Evolutionary conservation across 495 filamentous ascomycete genomes (phyloP).

Genomic region (Podospora anserina): DNA sequence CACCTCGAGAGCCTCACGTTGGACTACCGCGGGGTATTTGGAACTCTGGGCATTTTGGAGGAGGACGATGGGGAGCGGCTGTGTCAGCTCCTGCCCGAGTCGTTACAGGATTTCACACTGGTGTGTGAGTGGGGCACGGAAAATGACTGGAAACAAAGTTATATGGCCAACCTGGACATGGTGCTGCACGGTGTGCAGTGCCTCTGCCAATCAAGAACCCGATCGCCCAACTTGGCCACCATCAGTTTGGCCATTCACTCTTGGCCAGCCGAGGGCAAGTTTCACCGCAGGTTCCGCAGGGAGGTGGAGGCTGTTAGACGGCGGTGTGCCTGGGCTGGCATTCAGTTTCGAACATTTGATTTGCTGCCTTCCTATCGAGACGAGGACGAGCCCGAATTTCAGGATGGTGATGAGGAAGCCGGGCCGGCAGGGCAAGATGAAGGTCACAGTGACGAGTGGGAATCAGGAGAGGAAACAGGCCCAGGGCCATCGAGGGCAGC

Average conservation of each 20-base stretch:
- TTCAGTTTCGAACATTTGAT: constrained; percentile 33
- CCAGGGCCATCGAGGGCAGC: neutral
- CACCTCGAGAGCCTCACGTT: constrained; percentile 29
- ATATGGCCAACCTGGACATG: constrained; percentile 34
- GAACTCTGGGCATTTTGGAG: constrained; percentile 35
- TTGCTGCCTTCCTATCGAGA: constrained; percentile 33
- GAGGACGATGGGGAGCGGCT: constrained; percentile 36
- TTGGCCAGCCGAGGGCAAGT: constrained; percentile 35
- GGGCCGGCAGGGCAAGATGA: neutral
- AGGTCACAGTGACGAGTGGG: neutral
- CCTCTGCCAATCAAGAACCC: constrained; percentile 21
- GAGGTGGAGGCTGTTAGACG: constrained; percentile 27
- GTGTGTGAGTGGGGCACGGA: constrained; percentile 36
- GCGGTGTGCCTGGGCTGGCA: constrained; percentile 27
- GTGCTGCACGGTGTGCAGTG: constrained; percentile 33
- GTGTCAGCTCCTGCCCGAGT: constrained; percentile 29
- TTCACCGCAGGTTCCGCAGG: constrained; percentile 32
- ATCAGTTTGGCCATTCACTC: constrained; percentile 36
- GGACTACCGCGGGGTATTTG: constrained; percentile 36
- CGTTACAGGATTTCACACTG: constrained; percentile 31
- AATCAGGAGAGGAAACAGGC: constrained; percentile 3
- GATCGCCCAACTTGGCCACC: constrained; percentile 22
- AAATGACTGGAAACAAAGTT: constrained; percentile 36
- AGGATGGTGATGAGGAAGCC: constrained; percentile 15
- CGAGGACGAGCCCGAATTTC: constrained; percentile 28